phyloP scores from a whole-genome alignment of 2,329 filamentous ascomycete genomes.

The Fonsecaea erecta region DNA sequence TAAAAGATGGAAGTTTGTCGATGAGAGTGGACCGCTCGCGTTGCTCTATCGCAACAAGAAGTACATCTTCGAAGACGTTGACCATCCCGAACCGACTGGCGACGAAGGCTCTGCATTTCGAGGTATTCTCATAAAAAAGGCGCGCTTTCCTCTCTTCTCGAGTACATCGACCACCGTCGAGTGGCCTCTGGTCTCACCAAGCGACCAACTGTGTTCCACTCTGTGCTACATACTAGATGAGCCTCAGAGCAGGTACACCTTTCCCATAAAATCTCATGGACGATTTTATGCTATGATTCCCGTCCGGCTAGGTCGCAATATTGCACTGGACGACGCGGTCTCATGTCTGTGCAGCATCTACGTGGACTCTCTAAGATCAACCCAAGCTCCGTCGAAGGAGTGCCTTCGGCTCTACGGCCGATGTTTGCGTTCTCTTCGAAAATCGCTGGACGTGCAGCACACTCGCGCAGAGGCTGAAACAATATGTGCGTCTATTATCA shows the following conservation, averaged over 20 bases:
- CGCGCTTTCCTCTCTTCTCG: background rate
- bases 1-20: constrained; percentile 22
- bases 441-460: background rate
- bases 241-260: background rate
- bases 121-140: background rate
- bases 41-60: constrained; percentile 14
- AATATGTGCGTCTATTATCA: constrained; percentile 29
- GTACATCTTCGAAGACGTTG: constrained; percentile 21
- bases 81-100: background rate
- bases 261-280: constrained; percentile 17
- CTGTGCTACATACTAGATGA: constrained; percentile 14
- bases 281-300: constrained; percentile 18
- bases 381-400: background rate
- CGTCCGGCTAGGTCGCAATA: background rate
- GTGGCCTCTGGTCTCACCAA: constrained; percentile 5
- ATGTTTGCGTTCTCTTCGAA: constrained; percentile 15
- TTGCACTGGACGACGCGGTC: constrained; percentile 12
- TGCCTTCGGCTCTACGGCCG: constrained; percentile 10
- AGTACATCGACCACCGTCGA: background rate
- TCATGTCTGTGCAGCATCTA: constrained; percentile 21
- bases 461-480: constrained; percentile 22
- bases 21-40: constrained; percentile 12
- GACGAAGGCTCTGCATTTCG: background rate
- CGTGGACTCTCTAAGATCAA: background rate
- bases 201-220: constrained; percentile 2